Conservation (phyloP, 108 stramenopile species). For the Cyclotella baltica region DNA sequence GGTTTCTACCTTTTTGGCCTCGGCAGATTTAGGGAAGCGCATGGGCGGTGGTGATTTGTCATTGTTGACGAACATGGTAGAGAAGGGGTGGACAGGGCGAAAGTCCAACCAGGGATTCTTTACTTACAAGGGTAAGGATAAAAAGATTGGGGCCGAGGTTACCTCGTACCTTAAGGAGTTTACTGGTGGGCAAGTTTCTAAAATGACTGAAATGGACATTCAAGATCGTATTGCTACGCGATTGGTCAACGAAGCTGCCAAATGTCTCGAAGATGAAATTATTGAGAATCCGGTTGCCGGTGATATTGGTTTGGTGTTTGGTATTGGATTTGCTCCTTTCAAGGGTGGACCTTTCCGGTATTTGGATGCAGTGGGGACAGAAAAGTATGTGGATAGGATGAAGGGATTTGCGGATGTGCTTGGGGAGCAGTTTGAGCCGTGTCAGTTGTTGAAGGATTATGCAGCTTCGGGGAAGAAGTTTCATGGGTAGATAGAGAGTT, state of each 20-base stretch:
- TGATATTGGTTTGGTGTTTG: constrained; percentile 99
- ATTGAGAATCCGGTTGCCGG: constrained; percentile 96
- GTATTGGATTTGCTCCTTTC: constrained; percentile 99
- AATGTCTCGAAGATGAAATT: constrained; percentile 98
- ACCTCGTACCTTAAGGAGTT: constrained; percentile 77
- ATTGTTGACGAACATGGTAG: constrained; percentile 94
- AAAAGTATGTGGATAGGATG: constrained; percentile 93
- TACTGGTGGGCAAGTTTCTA: constrained; percentile 60
- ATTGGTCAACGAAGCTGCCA: constrained; percentile 98
- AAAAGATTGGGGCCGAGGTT: constrained; percentile 88
- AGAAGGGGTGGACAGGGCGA: constrained; percentile 95
- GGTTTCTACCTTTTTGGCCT: constrained; percentile 90
- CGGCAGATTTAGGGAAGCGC: constrained; percentile 95
- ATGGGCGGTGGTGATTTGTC: constrained; percentile 95
- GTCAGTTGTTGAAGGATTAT: constrained; percentile 95
- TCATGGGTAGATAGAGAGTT: constrained; percentile 74
- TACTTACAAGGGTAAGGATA: constrained; percentile 89
- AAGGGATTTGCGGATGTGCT: constrained; percentile 92
- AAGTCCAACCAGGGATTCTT: constrained; percentile 98
- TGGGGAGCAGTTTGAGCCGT: constrained; percentile 97
- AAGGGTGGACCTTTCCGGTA: constrained; percentile 99
- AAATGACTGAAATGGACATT: constrained; percentile 86
- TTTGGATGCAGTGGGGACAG: constrained; percentile 91
- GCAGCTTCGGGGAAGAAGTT: constrained; percentile 96
- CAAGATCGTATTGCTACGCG: constrained; percentile 95